Evolutionary conservation across 2,329 filamentous ascomycete genomes (phyloP), one percentile per base, ranked within the genome.

Genomic region (Arthrobotrys conoides): DNA sequence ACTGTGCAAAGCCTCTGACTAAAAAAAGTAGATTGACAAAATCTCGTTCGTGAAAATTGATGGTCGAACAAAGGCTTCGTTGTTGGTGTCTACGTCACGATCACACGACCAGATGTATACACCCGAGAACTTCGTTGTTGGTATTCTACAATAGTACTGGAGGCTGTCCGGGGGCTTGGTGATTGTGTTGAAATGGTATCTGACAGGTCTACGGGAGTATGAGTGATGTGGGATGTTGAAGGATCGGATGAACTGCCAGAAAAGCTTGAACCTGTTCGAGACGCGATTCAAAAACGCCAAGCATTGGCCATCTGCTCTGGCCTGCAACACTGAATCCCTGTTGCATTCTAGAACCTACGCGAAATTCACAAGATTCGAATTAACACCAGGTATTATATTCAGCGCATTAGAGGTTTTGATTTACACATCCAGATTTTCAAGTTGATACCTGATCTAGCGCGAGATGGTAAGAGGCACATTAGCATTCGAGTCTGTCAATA

Each of bases 271-370:
- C 61, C 48, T 53, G 70, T 49, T 67, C 61, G 61, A 68, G 73
- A 77, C 73, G 73, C 73, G 73, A 77, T 77, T 38, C 49, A 22
- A 65, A 41, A 48, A 53, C 22, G 67, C 67, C 67, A 71, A 71
- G 66, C 48, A 44, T 61, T 27, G 20, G 48, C 36, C 48, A 27
- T 57, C 41, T 41, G 49, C 14, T 10, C 0, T 2, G 3, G 24
- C n/a, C 63, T 5, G 30, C 63, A 67, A 53, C 63, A 41, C 63
- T 2, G 27, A 41, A 33, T 9, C 5, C 44, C 16, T 65, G 46
- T 51, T 65, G 48, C 14, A 51, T 41, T 53, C 30, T 53, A 12
- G 30, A 48, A 1, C 12, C 3, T 41, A 12, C 9, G 9, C 8
- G 33, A 36, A 36, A 1, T 36, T 36, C 33, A n/a, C 27, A 6